Evolutionary conservation across 805 yeast species (phyloP).

Genomic region (Cyberlindnera japonica): DNA sequence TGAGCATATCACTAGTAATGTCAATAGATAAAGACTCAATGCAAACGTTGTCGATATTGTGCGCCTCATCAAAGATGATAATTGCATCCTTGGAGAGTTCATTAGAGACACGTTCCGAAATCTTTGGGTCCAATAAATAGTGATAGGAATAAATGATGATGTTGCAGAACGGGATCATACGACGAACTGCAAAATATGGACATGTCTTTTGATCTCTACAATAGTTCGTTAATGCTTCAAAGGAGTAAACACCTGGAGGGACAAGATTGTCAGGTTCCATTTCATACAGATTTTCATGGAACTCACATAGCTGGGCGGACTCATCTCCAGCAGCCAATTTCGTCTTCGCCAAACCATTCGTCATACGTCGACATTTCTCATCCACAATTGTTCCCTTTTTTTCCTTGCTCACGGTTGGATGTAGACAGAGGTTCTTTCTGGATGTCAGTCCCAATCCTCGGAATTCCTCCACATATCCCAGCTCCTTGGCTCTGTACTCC

Average conservation of each 20-base stretch:
- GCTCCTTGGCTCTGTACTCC: slow-evolving; percentile 78
- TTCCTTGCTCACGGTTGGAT: slow-evolving; percentile 83
- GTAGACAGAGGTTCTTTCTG: slow-evolving; percentile 90
- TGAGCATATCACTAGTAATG: slow-evolving; percentile 82
- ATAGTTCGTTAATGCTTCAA: slow-evolving; percentile 74
- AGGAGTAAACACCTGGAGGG: slow-evolving; percentile 93
- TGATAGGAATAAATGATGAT: slow-evolving; percentile 95
- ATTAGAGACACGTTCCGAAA: slow-evolving; percentile 89
- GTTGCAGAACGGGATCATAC: slow-evolving; percentile 95
- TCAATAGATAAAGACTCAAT: slow-evolving; percentile 92
- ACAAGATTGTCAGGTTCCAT: slow-evolving; percentile 83
- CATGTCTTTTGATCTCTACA: slow-evolving; percentile 81
- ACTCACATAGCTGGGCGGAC: slow-evolving; percentile 66
- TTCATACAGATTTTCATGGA: slow-evolving; percentile 85
- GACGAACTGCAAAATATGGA: slow-evolving; percentile 95
- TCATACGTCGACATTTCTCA: slow-evolving; percentile 92
- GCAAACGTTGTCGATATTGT: slow-evolving; percentile 97
- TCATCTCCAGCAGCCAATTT: slow-evolving; percentile 52
- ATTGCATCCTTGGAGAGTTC: slow-evolving; percentile 91
- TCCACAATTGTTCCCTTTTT: slow-evolving; percentile 90
- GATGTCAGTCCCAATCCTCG: slow-evolving; percentile 91
- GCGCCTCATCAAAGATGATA: slow-evolving; percentile 97
- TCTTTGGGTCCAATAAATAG: slow-evolving; percentile 92
- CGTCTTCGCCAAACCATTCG: slow-evolving; percentile 82
- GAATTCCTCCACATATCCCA: slow-evolving; percentile 87